Evolutionary conservation across 345 rosid genomes (phyloP).

Genomic region (Linum trigynum): DNA sequence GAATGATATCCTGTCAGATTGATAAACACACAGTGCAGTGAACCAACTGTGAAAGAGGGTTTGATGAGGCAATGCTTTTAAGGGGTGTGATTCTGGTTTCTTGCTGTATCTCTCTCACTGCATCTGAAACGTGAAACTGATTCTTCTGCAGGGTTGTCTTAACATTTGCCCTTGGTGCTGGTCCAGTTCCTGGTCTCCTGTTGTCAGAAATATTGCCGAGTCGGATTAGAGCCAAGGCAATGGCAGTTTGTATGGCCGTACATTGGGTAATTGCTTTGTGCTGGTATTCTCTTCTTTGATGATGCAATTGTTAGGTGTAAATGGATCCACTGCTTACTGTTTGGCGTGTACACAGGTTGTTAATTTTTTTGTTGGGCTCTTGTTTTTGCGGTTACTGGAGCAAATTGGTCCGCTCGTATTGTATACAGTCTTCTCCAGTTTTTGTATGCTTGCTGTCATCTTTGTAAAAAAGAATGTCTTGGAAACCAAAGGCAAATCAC

Average conservation of each 20-base stretch:
- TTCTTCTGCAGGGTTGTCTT: constrained; percentile 62
- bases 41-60: too few relatives aligned
- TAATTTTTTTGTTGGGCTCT: constrained; percentile 81
- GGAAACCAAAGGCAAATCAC: constrained; percentile 89
- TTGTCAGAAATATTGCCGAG: constrained; percentile 83
- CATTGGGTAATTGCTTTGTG: constrained; percentile 64
- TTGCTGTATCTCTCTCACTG: background rate
- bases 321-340: constrained; percentile 3
- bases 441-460: constrained; percentile 58
- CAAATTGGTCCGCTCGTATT: constrained; percentile 58
- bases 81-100: background rate
- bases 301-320: background rate
- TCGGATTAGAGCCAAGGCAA: constrained; percentile 80
- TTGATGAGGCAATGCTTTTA: too few relatives aligned
- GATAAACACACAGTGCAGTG: too few relatives aligned
- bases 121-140: constrained; percentile 1
- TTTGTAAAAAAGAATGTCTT: constrained; percentile 67
- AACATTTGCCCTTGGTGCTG: constrained; percentile 74
- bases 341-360: constrained; percentile 44
- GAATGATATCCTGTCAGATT: too few relatives aligned
- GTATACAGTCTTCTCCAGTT: constrained; percentile 56
- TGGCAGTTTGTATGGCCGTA: constrained; percentile 82
- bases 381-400: constrained; percentile 75
- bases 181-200: constrained; percentile 86
- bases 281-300: background rate